Evolutionary conservation across 1,284 basidiomycete species (phyloP).

Genomic region (Trichosporon faecale): DNA sequence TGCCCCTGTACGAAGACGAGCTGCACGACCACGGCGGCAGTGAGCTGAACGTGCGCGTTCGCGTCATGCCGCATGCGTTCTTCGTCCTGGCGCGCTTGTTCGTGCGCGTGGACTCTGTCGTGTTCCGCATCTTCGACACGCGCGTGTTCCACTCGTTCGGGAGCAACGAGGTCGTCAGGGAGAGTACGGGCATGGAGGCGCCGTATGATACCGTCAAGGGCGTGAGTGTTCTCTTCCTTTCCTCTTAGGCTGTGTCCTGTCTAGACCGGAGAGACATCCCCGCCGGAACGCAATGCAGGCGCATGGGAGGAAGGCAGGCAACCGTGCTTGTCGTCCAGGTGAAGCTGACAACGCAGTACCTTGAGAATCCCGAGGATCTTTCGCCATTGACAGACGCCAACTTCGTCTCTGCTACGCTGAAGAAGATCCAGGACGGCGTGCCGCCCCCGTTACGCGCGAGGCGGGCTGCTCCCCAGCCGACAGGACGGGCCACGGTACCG

Average conservation of each 20-base stretch:
- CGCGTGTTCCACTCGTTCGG: slow-evolving; percentile 82
- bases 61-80: slow-evolving; percentile 95
- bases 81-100: slow-evolving; percentile 89
- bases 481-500: slow-evolving; percentile 47
- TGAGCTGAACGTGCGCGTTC: slow-evolving; percentile 76
- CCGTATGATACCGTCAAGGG: slow-evolving; percentile 74
- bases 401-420: slow-evolving; percentile 75
- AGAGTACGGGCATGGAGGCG: slow-evolving; percentile 85
- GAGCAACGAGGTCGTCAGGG: slow-evolving; percentile 63
- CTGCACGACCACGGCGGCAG: slow-evolving; percentile 91
- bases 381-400: slow-evolving; percentile 83
- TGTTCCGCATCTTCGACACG: slow-evolving; percentile 88
- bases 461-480: background rate
- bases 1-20: slow-evolving; percentile 89
- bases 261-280: no score
- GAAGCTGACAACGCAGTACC: slow-evolving; percentile 56
- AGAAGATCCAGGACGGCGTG: slow-evolving; percentile 59
- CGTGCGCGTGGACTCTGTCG: slow-evolving; percentile 90
- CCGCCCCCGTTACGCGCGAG: background rate
- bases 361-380: slow-evolving; percentile 77
- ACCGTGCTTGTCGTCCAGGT: no score
- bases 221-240: slow-evolving; percentile 55
- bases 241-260: no score
- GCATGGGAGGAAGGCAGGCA: no score
- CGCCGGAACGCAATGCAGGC: no score